phyloP scores from a whole-genome alignment of 345 rosid species.

The Syzygium jambos region DNA sequence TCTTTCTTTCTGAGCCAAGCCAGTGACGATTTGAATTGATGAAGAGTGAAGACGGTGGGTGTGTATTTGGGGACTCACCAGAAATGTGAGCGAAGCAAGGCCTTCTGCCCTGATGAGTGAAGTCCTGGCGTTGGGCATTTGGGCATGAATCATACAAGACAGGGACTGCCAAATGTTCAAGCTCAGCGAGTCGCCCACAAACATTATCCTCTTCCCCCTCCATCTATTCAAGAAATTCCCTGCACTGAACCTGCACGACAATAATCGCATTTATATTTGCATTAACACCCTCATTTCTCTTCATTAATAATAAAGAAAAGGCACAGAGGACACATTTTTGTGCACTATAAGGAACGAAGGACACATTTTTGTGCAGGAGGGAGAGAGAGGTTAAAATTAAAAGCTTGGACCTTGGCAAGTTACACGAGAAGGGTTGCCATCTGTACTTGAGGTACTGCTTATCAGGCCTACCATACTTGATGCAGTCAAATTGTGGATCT shows the following conservation, averaged over 20 bases:
- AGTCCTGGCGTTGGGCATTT: conserved; percentile 58
- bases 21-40: neutral
- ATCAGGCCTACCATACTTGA: conserved; percentile 49
- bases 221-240: conserved; percentile 57
- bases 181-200: conserved; percentile 95
- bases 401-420: conserved; percentile 34
- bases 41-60: neutral
- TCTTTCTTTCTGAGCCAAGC: neutral
- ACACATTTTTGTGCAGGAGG: neutral
- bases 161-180: conserved; percentile 76
- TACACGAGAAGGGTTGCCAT: conserved; percentile 59
- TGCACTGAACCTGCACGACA: conserved; percentile 67
- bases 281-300: neutral
- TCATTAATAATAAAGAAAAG: neutral
- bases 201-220: conserved; percentile 96
- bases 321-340: neutral
- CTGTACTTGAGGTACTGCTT: conserved; percentile 37
- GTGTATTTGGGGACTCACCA: conserved; percentile 24
- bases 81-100: conserved; percentile 52
- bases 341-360: neutral
- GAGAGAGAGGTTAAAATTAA: neutral
- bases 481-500: conserved; percentile 49
- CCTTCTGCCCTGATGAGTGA: conserved; percentile 29
- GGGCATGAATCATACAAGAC: conserved; percentile 58
- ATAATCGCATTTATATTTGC: neutral